Percentiles rank a stretch among this genome's conserved stretches.
These are phyloP conservation scores for Parietichytrium sp. DNA, from an alignment of 108 stramenopile genomes.

Conservation along the genomic window DNA sequence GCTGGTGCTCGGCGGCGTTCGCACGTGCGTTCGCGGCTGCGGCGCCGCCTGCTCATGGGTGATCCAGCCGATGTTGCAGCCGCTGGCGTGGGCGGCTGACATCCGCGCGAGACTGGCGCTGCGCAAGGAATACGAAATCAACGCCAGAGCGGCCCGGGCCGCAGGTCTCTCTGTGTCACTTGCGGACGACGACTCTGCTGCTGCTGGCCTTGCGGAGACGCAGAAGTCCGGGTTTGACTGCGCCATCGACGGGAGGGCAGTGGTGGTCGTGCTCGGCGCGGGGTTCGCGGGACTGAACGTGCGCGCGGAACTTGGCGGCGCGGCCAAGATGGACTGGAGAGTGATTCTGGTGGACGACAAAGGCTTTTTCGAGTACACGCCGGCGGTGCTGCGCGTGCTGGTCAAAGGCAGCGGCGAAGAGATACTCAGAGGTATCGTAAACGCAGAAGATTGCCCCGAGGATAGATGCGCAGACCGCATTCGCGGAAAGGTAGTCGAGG, in stretches of 20 bases:
- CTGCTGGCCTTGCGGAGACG: background rate
- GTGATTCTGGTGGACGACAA: slow-evolving; percentile 22
- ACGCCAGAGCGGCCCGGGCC: no score
- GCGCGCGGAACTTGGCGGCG: background rate
- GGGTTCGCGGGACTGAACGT: slow-evolving; percentile 5
- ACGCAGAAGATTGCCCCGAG: background rate
- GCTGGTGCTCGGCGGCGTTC: background rate
- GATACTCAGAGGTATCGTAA: no score
- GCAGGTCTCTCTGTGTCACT: no score
- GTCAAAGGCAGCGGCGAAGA: background rate
- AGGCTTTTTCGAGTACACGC: slow-evolving; percentile 16
- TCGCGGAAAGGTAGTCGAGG: slow-evolving; percentile 8
- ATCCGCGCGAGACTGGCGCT: background rate
- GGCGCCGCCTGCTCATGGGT: background rate
- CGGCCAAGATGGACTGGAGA: background rate
- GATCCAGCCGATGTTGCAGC: background rate
- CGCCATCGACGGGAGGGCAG: background rate
- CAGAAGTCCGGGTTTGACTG: background rate
- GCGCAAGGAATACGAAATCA: background rate
- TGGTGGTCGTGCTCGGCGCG: background rate
- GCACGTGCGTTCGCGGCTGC: background rate
- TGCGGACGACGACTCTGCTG: background rate
- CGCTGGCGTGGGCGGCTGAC: background rate
- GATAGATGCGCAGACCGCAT: background rate
- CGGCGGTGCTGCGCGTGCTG: background rate